These are phyloP conservation scores for Dactylellina sp. DNA, from an alignment of 2,329 filamentous ascomycete genomes.

Conservation along the genomic window DNA sequence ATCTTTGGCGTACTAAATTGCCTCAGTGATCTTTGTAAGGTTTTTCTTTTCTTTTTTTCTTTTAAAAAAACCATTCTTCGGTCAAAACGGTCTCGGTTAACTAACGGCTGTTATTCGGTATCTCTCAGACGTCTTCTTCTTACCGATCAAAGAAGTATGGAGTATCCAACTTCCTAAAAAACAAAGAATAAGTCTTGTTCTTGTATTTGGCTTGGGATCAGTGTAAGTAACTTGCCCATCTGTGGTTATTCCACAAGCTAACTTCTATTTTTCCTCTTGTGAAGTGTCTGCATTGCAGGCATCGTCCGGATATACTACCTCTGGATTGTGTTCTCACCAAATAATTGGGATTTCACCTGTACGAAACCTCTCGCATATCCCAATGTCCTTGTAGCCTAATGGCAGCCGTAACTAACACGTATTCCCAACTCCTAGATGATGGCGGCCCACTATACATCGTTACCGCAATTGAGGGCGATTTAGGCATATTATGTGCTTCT, in stretches of 20 bases:
- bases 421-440: constrained; percentile 13
- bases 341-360: constrained; percentile 54
- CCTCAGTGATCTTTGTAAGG: constrained; percentile 49
- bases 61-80: not conserved
- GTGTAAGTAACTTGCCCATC: constrained; percentile 31
- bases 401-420: not conserved
- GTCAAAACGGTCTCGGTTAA: not conserved
- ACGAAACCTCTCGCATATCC: not conserved
- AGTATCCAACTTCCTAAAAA: constrained; percentile 50
- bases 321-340: constrained; percentile 48
- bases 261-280: not conserved
- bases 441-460: constrained; percentile 50
- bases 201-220: constrained; percentile 55
- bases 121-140: constrained; percentile 41
- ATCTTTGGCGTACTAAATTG: constrained; percentile 41
- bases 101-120: not conserved
- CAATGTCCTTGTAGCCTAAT: not conserved
- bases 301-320: constrained; percentile 56
- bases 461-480: constrained; percentile 54
- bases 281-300: constrained; percentile 50
- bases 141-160: constrained; percentile 54
- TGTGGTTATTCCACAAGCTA: not conserved
- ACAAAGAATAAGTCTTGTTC: constrained; percentile 51
- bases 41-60: not conserved
- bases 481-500: constrained; percentile 53